These are phyloP conservation scores for Xylaria arbuscula DNA, from an alignment of 2,329 filamentous ascomycete species.

Conservation along the genomic window DNA sequence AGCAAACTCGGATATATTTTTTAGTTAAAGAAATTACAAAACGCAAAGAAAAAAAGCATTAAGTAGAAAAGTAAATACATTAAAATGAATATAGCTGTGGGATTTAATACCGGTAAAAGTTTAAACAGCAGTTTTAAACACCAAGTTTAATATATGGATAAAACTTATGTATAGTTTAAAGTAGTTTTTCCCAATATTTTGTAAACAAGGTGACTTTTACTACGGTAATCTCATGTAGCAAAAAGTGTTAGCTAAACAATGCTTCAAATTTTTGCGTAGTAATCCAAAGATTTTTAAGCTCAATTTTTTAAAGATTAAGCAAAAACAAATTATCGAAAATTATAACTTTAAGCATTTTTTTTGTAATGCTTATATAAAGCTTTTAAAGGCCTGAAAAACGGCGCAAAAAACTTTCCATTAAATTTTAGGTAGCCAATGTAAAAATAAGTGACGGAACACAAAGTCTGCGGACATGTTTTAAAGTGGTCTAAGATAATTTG, in stretches of 20 bases:
- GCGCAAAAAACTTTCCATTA: conserved; percentile 5
- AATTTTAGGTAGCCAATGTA: neutral
- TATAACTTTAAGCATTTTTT: conserved; percentile 9
- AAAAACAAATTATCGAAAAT: conserved; percentile 8
- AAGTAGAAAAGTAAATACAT: neutral
- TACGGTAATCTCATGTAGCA: neutral
- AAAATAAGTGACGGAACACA: conserved; percentile 8
- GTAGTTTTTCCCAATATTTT: neutral
- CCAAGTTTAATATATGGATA: neutral
- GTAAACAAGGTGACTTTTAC: neutral
- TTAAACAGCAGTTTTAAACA: conserved; percentile 3
- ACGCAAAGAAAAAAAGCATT: too few species aligned
- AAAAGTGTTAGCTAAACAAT: neutral
- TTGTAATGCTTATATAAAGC: neutral
- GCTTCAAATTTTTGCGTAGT: neutral
- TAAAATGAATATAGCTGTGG: neutral
- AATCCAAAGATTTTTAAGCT: conserved; percentile 9
- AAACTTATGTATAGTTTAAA: neutral
- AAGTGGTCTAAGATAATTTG: conserved; percentile 2
- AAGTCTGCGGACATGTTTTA: neutral
- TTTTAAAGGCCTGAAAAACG: neutral
- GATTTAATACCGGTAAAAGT: neutral
- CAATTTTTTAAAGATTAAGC: neutral
- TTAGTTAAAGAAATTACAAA: too few species aligned
- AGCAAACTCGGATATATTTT: too few species aligned